Base-by-base conservation (phyloP, 139 green algal species). In the Chlorella sp. region DNA sequence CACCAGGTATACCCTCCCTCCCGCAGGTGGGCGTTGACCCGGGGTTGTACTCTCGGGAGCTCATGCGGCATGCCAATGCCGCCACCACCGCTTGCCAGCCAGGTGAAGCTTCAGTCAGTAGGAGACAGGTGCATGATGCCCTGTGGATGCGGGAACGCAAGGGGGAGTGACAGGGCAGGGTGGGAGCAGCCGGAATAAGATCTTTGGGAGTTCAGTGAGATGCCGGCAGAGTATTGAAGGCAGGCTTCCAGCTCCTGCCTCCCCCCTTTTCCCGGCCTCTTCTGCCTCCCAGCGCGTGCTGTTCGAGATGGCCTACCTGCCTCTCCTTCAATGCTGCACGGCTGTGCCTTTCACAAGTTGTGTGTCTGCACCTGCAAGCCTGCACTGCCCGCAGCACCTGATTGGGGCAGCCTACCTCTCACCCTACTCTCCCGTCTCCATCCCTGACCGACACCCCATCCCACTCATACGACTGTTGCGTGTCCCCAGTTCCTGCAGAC, bases 31-130 rank as follows among this genome's bases (percentile, higher is more conserved):
- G 89, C 39, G 93, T 99, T 22, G 97, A 99, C 86, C 92, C 97
- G 7, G 97, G 97, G 3, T 89, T 95, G 5, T 99, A 98, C 80
- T 94, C 96, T 1, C 91, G 96, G 0, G 85, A 94, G 88, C 94
- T 99, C 12, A 99, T 99, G 97, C 60, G 85, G 36, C 81, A 94
- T 34, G 94, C 95, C 26, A 92, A 93, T 79, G 92, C 92, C 53
- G 93, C 88, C 64, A 94, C 94, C 28, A 90, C 18, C 42, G 39
- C 66, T 1, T 87, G 80, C 80, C 19, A 82, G 66, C 81, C 88
- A n/a, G 81, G 88, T 90, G 66, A 19, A 37, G 26, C n/a, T 28
- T 39, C 79, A 30, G 7, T 16, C 48, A 57, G 48, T 57, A 9
- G 48, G 48, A 16, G 48, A 57, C 48, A 9, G 48, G 48, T 57